Evolutionary conservation across 2,329 filamentous ascomycete genomes (phyloP).

Genomic region (Aspergillus sp.): DNA sequence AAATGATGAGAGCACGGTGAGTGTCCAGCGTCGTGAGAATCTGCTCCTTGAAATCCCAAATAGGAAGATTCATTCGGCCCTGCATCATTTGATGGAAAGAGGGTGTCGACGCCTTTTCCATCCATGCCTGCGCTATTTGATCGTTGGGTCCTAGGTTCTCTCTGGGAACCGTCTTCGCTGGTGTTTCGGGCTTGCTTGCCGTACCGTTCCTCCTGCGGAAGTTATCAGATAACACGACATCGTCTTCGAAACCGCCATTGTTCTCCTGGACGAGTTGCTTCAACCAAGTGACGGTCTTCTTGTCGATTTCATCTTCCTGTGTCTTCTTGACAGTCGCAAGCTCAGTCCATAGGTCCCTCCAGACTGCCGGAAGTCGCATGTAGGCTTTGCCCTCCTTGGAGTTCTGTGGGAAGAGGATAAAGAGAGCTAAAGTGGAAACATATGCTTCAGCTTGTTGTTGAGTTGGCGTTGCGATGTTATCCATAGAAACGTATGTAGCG

Average conservation of each 20-base stretch:
- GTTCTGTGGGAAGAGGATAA: constrained; percentile 70
- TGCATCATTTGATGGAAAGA: constrained; percentile 73
- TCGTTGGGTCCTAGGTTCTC: constrained; percentile 26
- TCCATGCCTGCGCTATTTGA: constrained; percentile 47
- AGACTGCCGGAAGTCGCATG: constrained; percentile 67
- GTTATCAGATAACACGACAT: constrained; percentile 68
- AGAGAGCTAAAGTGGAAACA: constrained; percentile 73
- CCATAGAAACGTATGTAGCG: constrained; percentile 64
- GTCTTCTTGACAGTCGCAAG: constrained; percentile 64
- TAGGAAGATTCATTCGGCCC: constrained; percentile 73
- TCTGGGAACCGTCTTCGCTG: constrained; percentile 14
- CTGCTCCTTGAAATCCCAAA: constrained; percentile 75
- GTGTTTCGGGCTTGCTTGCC: constrained; percentile 21
- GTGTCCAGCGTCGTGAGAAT: constrained; percentile 70
- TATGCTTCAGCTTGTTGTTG: constrained; percentile 78
- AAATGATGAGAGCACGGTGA: constrained; percentile 85
- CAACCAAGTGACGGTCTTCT: constrained; percentile 59
- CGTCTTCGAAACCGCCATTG: constrained; percentile 53
- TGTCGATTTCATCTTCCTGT: constrained; percentile 63
- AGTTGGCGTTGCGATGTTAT: constrained; percentile 64
- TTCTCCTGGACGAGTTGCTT: constrained; percentile 36
- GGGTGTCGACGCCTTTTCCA: constrained; percentile 42
- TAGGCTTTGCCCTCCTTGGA: constrained; percentile 80
- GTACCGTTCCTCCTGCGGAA: constrained; percentile 53
- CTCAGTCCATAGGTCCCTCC: constrained; percentile 81